Evolutionary conservation across 352 stramenopile species (phyloP).

Genomic region (Globisporangium cystogenes): DNA sequence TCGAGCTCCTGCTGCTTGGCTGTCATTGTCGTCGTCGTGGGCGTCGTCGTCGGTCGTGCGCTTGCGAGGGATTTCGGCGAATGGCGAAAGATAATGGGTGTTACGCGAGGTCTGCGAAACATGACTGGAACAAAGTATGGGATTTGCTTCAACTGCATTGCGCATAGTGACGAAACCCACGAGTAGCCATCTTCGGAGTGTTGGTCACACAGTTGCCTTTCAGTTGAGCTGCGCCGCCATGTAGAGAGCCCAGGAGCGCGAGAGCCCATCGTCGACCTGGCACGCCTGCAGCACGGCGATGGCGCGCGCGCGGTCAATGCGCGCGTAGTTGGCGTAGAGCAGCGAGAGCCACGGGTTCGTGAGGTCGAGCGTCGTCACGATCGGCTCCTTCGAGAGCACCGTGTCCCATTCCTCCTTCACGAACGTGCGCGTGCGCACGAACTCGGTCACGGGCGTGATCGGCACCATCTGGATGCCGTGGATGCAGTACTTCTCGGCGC

Average conservation of each 20-base stretch:
- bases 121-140: background rate
- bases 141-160: too few relatives aligned
- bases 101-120: too few relatives aligned
- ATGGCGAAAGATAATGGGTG: too few relatives aligned
- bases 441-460: conserved; percentile 55
- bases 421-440: conserved; percentile 44
- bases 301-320: conserved; percentile 34
- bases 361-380: conserved; percentile 34
- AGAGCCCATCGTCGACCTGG: conserved; percentile 64
- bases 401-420: conserved; percentile 54
- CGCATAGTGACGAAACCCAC: background rate
- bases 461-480: conserved; percentile 81
- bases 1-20: conserved; percentile 34
- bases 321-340: conserved; percentile 70
- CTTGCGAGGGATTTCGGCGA: too few relatives aligned
- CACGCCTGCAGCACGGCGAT: conserved; percentile 51
- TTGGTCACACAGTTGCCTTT: background rate
- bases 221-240: conserved; percentile 25
- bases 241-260: conserved; percentile 75
- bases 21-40: conserved; percentile 12
- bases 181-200: background rate
- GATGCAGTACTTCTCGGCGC: conserved; percentile 55
- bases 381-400: conserved; percentile 39
- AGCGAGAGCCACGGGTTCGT: conserved; percentile 70
- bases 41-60: background rate